Conservation (phyloP, 306 rosid species). For the Cicer judaicum region DNA sequence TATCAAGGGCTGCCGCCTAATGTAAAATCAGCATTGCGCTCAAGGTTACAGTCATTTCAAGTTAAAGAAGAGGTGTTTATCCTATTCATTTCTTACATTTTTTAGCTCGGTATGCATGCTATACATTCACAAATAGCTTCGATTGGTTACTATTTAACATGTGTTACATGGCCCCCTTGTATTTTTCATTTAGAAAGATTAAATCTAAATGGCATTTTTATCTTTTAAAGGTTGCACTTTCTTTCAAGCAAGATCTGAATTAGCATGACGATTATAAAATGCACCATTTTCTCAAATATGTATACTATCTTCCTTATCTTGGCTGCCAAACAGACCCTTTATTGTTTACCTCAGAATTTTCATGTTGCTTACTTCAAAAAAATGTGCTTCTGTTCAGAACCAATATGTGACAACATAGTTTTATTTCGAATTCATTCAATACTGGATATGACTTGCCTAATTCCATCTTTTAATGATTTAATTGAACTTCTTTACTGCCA, state of each 20-base stretch:
- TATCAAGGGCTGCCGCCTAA: slow-evolving; percentile 95
- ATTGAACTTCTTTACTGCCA: slow-evolving; percentile 31
- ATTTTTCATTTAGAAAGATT: slow-evolving; percentile 19
- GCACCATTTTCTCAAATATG: background rate
- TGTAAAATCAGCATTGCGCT: slow-evolving; percentile 84
- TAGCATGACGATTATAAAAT: background rate
- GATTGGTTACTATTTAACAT: background rate
- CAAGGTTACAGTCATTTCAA: slow-evolving; percentile 80
- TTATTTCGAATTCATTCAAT: slow-evolving; percentile 32
- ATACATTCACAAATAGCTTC: background rate
- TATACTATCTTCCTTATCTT: background rate
- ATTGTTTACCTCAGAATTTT: background rate
- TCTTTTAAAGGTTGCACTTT: slow-evolving; percentile 24
- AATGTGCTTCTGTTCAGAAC: background rate
- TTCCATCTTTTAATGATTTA: slow-evolving; percentile 19
- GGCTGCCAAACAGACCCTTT: background rate
- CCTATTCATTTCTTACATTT: slow-evolving; percentile 15
- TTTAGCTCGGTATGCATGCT: slow-evolving; percentile 35
- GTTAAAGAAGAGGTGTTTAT: slow-evolving; percentile 84
- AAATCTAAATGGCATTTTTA: slow-evolving; percentile 13
- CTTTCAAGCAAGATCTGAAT: slow-evolving; percentile 8
- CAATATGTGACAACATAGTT: background rate
- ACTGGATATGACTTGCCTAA: slow-evolving; percentile 20
- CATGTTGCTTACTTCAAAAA: slow-evolving; percentile 1
- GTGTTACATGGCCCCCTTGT: background rate